Percentiles rank a stretch among this genome's conserved stretches.
These are phyloP conservation scores for Coniochaeta sp. DNA, from an alignment of 2,329 filamentous ascomycete species.

Conservation along the genomic window DNA sequence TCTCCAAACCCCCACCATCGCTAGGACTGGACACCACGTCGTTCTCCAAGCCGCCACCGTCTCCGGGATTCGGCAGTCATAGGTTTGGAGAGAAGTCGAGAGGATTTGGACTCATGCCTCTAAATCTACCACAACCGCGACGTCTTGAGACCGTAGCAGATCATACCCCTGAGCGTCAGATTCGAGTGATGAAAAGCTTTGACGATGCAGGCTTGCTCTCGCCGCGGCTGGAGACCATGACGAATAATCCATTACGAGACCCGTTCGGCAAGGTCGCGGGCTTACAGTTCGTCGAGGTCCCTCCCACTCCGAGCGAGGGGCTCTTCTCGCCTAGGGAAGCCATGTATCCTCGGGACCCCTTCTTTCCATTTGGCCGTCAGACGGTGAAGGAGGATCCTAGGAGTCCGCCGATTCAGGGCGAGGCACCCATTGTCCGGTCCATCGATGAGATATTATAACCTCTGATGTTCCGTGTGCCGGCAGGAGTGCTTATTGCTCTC, in stretches of 20 bases:
- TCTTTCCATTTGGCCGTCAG: constrained; percentile 43
- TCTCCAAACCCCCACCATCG: constrained; percentile 20
- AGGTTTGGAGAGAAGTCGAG: constrained; percentile 27
- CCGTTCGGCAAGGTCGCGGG: constrained; percentile 33
- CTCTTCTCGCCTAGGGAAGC: constrained; percentile 46
- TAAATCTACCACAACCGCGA: constrained; percentile 17
- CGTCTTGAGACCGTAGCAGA: neutral
- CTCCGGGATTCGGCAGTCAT: constrained; percentile 35
- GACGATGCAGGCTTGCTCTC: constrained; percentile 57
- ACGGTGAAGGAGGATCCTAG: constrained; percentile 55
- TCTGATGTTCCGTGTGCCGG: neutral
- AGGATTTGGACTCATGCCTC: constrained; percentile 34
- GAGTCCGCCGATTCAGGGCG: constrained; percentile 67
- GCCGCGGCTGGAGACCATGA: constrained; percentile 66
- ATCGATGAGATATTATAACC: constrained; percentile 66
- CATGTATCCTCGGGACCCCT: constrained; percentile 46
- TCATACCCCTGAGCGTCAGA: constrained; percentile 22
- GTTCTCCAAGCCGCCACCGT: constrained; percentile 31
- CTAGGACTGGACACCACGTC: constrained; percentile 16
- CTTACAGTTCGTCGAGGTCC: constrained; percentile 44
- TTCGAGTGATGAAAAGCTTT: constrained; percentile 24
- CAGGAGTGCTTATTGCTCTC: no score
- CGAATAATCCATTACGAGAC: constrained; percentile 55
- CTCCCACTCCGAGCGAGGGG: constrained; percentile 42
- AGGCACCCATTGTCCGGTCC: constrained; percentile 67